These are phyloP conservation scores for Trypanosoma cruzi DNA, from an alignment of 208 protist species.

Conservation along the genomic window DNA sequence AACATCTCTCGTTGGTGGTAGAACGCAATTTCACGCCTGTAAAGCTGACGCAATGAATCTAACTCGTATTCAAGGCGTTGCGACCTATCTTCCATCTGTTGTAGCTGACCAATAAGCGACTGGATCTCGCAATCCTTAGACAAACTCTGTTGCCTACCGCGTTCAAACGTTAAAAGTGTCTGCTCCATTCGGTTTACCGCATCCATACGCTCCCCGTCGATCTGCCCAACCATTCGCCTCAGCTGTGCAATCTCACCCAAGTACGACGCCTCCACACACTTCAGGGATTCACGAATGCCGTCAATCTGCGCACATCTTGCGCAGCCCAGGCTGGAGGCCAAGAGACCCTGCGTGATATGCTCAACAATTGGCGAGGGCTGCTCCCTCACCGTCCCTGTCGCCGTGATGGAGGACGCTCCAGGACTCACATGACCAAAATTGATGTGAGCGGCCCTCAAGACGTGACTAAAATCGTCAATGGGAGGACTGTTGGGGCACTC, in stretches of 20 bases:
- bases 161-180: conserved; percentile 24
- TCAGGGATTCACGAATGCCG: conserved; percentile 13
- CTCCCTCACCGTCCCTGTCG: neutral
- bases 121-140: conserved; percentile 30
- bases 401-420: neutral
- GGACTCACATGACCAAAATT: neutral
- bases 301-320: conserved; percentile 22
- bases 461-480: conserved; percentile 16
- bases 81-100: conserved; percentile 22
- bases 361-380: conserved; percentile 1
- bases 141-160: conserved; percentile 23
- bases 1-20: conserved; percentile 21
- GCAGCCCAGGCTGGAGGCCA: conserved; percentile 6
- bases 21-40: conserved; percentile 28
- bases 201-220: conserved; percentile 29
- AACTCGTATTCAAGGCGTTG: conserved; percentile 35
- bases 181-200: conserved; percentile 22
- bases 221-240: conserved; percentile 14
- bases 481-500: neutral
- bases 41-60: conserved; percentile 14
- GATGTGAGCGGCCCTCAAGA: conserved; percentile 15
- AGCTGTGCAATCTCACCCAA: conserved; percentile 25
- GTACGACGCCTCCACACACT: conserved; percentile 25
- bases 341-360: conserved; percentile 2
- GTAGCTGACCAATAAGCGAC: conserved; percentile 7